Percentiles rank a stretch among this genome's conserved stretches.
These are phyloP conservation scores for Phaffomyces thermotolerans DNA, from an alignment of 805 yeast species.

Conservation along the genomic window DNA sequence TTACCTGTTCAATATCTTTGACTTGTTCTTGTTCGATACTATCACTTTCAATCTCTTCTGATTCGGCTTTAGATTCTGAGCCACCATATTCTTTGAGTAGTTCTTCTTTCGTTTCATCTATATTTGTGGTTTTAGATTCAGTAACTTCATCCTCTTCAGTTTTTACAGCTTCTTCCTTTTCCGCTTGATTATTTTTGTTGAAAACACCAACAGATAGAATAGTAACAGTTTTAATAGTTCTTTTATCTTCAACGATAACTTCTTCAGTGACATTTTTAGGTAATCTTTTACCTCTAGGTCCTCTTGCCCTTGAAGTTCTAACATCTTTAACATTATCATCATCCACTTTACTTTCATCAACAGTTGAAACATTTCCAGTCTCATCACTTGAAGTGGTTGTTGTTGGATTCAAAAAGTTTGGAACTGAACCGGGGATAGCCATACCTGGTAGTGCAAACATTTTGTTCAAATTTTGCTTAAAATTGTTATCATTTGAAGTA, in stretches of 20 bases:
- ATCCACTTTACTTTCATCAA: constrained; percentile 1
- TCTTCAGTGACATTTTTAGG: constrained; percentile 45
- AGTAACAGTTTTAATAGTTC: constrained; percentile 15
- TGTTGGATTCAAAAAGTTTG: constrained; percentile 8
- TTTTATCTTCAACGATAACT: constrained; percentile 19
- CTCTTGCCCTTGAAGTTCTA: constrained; percentile 51
- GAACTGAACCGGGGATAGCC: constrained; percentile 27
- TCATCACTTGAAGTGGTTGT: neutral
- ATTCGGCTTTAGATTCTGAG: neutral
- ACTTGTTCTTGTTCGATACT: neutral
- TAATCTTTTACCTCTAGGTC: constrained; percentile 67
- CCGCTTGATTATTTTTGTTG: neutral
- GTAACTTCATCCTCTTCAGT: neutral
- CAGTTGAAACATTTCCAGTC: neutral
- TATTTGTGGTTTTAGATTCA: neutral
- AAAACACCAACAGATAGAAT: constrained; percentile 17
- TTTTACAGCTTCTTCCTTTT: neutral
- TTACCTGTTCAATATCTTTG: neutral
- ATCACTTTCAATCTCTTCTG: neutral
- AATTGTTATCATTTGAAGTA: constrained; percentile 12
- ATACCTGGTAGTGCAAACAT: constrained; percentile 52
- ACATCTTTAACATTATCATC: constrained; percentile 24
- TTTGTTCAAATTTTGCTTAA: constrained; percentile 55
- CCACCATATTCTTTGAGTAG: neutral
- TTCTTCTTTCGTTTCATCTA: neutral